Evolutionary conservation across 2,329 filamentous ascomycete genomes (phyloP), one percentile per base, ranked within the genome.

Genomic region (Chaetomium globosum): DNA sequence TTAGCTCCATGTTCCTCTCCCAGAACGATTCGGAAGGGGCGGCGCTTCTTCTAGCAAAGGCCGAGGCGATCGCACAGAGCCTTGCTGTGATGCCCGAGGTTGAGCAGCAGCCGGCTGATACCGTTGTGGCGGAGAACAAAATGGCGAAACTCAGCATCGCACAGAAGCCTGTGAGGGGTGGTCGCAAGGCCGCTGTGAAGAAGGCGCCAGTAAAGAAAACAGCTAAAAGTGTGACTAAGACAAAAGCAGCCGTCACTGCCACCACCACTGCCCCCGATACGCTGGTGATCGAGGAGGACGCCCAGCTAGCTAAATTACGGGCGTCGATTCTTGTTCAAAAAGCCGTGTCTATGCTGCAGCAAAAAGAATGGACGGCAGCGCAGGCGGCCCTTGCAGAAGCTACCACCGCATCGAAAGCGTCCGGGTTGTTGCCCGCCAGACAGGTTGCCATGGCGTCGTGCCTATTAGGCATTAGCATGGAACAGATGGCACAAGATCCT

Each of bases 401-500:
- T 56, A 82, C 77, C 64, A 76, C 76, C 28, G 72, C 77, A 13
- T 68, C 75, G 7, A 76, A 46, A 71, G 75, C 72, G 70, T 81
- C 68, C 72, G 78, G 64, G 74, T 76, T 75, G 33, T 67, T 76
- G 64, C 77, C 70, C 74, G 84, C 70, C 69, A 80, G 86, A 64
- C 84, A 87, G 48, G 82, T 91, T 62, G 82, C 86, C 12, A 86
- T 85, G 64, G 91, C 90, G 23, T 87, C 87, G 61, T 86, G 89
- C 54, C 83, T 90, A 52, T 81, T 92, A 66, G 83, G 86, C 19
- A 84, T 89, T 75, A 90, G 88, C 67, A 82, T 90, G 71, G 86
- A 89, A 55, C 84, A 89, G 72, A 91, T 97, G 80, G 84, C 88
- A 13, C 84, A 85, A 4, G 91, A 97, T 76, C 89, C 93, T 2